Evolutionary conservation across 164 flowering plant species (phyloP).

Genomic region (Vitis labrusca): DNA sequence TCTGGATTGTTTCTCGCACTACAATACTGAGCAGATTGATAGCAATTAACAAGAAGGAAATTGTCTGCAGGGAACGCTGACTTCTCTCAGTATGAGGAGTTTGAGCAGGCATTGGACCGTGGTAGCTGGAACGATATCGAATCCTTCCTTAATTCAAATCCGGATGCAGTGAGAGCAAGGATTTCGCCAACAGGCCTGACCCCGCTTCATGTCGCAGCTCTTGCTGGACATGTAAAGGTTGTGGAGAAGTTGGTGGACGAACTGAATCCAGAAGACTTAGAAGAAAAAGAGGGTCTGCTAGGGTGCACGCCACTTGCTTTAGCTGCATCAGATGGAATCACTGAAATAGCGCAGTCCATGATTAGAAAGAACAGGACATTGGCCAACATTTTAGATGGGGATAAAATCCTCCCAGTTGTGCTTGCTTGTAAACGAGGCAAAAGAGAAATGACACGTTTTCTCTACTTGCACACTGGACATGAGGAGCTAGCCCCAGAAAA

Average conservation of each 20-base stretch:
- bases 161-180: not conserved
- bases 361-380: not conserved
- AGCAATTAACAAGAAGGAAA: too few relatives aligned
- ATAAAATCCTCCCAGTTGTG: not conserved
- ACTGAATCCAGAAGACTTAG: not conserved
- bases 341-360: constrained; percentile 1
- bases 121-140: not conserved
- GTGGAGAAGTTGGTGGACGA: not conserved
- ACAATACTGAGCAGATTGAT: not conserved
- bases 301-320: not conserved
- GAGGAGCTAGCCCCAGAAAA: not conserved
- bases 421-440: not conserved
- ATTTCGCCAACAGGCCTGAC: not conserved
- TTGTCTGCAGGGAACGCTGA: too few relatives aligned
- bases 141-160: not conserved
- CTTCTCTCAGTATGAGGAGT: too few relatives aligned
- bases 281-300: not conserved
- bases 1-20: too few relatives aligned
- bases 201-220: constrained; percentile 1
- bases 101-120: not conserved
- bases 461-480: not conserved
- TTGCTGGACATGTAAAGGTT: not conserved
- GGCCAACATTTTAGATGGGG: not conserved
- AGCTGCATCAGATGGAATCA: not conserved
- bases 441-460: not conserved